Conservation (phyloP, 495 filamentous ascomycete species). For the Trichoderma gamsii region DNA sequence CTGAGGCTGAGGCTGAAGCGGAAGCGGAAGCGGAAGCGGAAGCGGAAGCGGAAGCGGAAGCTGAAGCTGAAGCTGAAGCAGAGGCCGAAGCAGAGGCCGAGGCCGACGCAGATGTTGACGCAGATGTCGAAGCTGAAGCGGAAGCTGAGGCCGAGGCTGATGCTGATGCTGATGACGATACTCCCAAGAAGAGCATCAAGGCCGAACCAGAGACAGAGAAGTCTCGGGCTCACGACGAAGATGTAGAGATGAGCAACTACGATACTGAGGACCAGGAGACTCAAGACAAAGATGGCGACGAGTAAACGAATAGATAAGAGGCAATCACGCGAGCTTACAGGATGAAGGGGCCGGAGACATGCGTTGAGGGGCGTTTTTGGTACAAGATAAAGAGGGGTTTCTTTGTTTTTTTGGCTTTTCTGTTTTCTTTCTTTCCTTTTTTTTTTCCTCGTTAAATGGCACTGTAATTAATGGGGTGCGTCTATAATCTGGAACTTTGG, state of each 20-base stretch:
- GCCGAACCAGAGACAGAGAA: not conserved
- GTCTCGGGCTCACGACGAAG: slow-evolving; percentile 23
- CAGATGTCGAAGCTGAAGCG: slow-evolving; percentile 20
- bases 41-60: slow-evolving; percentile 21
- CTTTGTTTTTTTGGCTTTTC: not conserved
- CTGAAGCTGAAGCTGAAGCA: slow-evolving; percentile 18
- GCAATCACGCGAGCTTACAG: not conserved
- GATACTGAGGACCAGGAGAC: slow-evolving; percentile 17
- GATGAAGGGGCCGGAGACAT: not conserved
- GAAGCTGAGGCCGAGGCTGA: slow-evolving; percentile 20
- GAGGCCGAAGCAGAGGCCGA: slow-evolving; percentile 22
- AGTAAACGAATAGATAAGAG: not conserved
- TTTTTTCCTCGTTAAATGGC: not conserved
- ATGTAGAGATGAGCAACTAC: slow-evolving; percentile 28
- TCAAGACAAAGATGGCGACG: not conserved
- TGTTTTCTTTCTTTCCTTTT: not conserved
- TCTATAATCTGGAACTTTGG: slow-evolving; percentile 8
- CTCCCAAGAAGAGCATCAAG: not conserved
- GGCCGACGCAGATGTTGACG: slow-evolving; percentile 19
- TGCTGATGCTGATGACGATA: slow-evolving; percentile 19
- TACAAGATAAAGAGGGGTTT: not conserved
- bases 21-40: slow-evolving; percentile 16
- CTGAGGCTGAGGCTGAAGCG: not conserved
- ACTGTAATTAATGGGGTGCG: not conserved
- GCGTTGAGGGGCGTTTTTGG: not conserved